These are phyloP conservation scores for Jackrogersella minutella DNA, from an alignment of 495 filamentous ascomycete genomes.

Conservation along the genomic window DNA sequence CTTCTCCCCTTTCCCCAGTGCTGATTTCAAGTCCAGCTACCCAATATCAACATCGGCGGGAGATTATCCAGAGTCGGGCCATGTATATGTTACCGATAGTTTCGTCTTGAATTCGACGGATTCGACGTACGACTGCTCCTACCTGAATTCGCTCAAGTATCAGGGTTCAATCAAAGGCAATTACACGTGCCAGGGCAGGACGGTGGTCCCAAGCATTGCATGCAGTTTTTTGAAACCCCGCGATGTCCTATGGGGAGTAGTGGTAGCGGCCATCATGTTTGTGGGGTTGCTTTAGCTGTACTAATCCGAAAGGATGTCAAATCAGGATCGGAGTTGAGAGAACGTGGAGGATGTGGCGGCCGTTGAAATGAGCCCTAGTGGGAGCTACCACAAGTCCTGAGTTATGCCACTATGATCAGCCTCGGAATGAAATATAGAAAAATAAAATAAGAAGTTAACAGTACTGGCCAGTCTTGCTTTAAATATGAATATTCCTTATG, in stretches of 20 bases:
- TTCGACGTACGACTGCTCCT: constrained; percentile 19
- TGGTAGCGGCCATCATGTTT: background rate
- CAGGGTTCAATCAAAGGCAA: constrained; percentile 16
- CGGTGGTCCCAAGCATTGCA: constrained; percentile 1
- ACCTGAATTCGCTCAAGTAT: constrained; percentile 13
- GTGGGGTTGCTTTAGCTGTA: background rate
- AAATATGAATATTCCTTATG: too few species aligned
- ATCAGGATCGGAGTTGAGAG: background rate
- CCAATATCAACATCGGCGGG: constrained; percentile 7
- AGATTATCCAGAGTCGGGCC: background rate
- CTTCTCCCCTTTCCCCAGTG: too few species aligned
- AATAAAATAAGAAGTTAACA: too few species aligned
- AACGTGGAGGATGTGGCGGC: too few species aligned
- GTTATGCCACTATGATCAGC: too few species aligned
- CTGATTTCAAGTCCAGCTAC: constrained; percentile 9
- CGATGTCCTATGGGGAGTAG: background rate
- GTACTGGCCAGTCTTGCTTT: too few species aligned
- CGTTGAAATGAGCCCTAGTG: too few species aligned
- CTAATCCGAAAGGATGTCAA: too few species aligned
- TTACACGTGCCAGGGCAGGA: constrained; percentile 23
- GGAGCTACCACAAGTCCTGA: too few species aligned
- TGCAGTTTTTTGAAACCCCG: background rate
- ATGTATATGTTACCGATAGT: constrained; percentile 14
- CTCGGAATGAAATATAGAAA: too few species aligned
- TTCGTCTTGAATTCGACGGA: constrained; percentile 24